Evolutionary conservation across 345 rosid species (phyloP).

Genomic region (Rubroshorea leprosula): DNA sequence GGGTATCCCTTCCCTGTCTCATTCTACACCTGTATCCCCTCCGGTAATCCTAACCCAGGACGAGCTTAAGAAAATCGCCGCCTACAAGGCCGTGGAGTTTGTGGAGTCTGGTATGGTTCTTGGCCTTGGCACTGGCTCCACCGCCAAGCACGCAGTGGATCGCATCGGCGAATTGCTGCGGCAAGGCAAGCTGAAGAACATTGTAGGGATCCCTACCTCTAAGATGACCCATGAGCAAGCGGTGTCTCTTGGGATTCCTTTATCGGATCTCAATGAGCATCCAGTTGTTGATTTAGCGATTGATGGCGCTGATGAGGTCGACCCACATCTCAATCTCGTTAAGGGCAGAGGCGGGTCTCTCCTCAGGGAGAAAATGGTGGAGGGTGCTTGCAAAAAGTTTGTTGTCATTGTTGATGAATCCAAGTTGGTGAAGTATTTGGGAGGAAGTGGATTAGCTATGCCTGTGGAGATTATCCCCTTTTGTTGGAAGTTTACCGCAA

Average conservation of each 20-base stretch:
- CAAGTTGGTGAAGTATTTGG: constrained; percentile 53
- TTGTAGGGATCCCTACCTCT: constrained; percentile 79
- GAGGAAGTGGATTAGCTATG: constrained; percentile 72
- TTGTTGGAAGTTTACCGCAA: constrained; percentile 70
- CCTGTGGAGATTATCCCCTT: constrained; percentile 85
- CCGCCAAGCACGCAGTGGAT: constrained; percentile 92
- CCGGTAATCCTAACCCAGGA: constrained; percentile 18
- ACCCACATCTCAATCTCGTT: constrained; percentile 65
- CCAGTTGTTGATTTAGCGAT: constrained; percentile 76
- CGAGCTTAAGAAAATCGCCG: constrained; percentile 19
- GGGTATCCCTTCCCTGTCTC: neutral
- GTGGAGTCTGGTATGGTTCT: constrained; percentile 97
- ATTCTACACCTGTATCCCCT: constrained; percentile 9
- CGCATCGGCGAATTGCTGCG: constrained; percentile 74
- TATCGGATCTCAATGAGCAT: constrained; percentile 70
- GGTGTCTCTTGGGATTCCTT: constrained; percentile 68
- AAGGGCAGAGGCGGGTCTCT: constrained; percentile 95
- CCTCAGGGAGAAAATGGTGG: constrained; percentile 90
- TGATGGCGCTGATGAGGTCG: constrained; percentile 99
- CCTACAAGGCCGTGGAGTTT: constrained; percentile 87
- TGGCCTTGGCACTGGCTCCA: constrained; percentile 96
- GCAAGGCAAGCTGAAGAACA: constrained; percentile 60
- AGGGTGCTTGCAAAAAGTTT: constrained; percentile 69
- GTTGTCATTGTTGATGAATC: constrained; percentile 36
- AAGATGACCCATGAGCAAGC: constrained; percentile 43